These are phyloP conservation scores for Omphalea diandra DNA, from an alignment of 441 rosid genomes.

Conservation along the genomic window DNA sequence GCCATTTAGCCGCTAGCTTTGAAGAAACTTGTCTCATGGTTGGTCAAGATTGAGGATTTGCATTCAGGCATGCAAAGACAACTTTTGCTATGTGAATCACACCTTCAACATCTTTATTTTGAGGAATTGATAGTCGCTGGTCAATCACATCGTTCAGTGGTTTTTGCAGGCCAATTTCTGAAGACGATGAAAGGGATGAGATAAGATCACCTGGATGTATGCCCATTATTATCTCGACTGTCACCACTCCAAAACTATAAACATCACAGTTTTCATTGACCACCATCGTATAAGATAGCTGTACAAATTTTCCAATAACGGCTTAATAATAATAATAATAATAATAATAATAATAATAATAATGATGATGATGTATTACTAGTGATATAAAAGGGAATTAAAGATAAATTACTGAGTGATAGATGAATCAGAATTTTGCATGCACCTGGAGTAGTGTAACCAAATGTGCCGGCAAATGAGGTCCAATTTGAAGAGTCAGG, in stretches of 20 bases:
- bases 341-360: too few relatives aligned
- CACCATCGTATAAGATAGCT: not conserved
- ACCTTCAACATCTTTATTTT: not conserved
- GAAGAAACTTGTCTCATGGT: slow-evolving; percentile 11
- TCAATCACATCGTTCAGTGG: slow-evolving; percentile 1
- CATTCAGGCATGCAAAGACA: not conserved
- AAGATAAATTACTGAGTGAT: too few relatives aligned
- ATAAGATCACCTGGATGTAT: slow-evolving; percentile 11
- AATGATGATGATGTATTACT: too few relatives aligned
- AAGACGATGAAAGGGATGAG: not conserved
- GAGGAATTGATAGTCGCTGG: not conserved
- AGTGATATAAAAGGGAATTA: too few relatives aligned
- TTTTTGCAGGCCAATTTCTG: not conserved
- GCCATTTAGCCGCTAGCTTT: not conserved
- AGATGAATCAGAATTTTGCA: too few relatives aligned
- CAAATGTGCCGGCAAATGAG: too few relatives aligned
- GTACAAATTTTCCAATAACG: not conserved
- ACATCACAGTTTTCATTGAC: slow-evolving; percentile 14
- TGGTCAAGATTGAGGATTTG: slow-evolving; percentile 11
- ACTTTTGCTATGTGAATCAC: not conserved
- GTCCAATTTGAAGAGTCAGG: too few relatives aligned
- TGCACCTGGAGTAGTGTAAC: too few relatives aligned
- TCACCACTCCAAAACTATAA: slow-evolving; percentile 6
- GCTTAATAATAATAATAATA: not conserved
- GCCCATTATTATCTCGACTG: slow-evolving; percentile 2